Conservation (phyloP, 106 monocot species). For the Dioscorea dumetorum region DNA sequence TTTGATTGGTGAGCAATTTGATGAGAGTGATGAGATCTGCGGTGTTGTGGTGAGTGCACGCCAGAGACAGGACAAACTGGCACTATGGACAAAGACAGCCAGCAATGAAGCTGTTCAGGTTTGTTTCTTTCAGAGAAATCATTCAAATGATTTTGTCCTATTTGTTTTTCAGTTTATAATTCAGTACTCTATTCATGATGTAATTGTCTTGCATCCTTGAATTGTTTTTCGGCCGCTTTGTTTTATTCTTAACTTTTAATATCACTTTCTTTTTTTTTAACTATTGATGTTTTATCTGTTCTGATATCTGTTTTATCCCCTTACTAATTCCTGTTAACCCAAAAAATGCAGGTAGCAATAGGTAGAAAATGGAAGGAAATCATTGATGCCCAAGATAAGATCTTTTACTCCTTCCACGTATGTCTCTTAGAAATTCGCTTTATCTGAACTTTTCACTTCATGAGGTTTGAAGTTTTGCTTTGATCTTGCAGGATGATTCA, state of each 20-base stretch:
- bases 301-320: not conserved
- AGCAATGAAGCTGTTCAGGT: constrained; percentile 99
- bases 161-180: not conserved
- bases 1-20: constrained; percentile 98
- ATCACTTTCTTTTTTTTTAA: not conserved
- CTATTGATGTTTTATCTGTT: not conserved
- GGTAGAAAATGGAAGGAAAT: constrained; percentile 96
- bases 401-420: constrained; percentile 75
- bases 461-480: not conserved
- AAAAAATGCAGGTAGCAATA: constrained; percentile 65
- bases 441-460: not conserved
- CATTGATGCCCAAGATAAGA: constrained; percentile 61
- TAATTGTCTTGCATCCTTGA: too few species aligned
- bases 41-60: constrained; percentile 95
- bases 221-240: not conserved
- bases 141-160: not conserved
- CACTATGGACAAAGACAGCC: constrained; percentile 85
- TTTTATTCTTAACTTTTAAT: not conserved
- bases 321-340: not conserved
- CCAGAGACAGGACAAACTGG: constrained; percentile 82
- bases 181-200: not conserved
- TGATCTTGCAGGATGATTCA: constrained; percentile 48
- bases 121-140: too few species aligned
- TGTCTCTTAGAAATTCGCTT: not conserved
- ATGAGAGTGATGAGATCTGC: constrained; percentile 89